A percentile compares a stretch with the other conserved stretches of the same genome.
phyloP scores from a whole-genome alignment of 129 eudicot genomes.

The Smallanthus sonchifolius region DNA sequence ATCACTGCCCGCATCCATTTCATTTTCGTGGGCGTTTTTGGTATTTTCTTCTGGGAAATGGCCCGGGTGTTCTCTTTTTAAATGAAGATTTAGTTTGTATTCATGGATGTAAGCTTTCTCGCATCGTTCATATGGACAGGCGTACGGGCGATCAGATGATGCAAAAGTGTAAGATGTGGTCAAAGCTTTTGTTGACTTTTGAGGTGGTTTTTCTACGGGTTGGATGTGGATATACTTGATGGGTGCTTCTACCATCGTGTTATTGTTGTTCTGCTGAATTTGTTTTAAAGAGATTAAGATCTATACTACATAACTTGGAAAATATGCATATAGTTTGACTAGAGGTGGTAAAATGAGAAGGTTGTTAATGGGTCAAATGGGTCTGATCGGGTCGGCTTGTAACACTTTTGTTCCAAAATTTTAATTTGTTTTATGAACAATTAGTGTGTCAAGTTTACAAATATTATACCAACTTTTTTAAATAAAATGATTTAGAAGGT shows the following conservation, averaged over 20 bases:
- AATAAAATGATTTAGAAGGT: neutral
- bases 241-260: conserved; percentile 31
- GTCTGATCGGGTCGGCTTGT: neutral
- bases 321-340: neutral
- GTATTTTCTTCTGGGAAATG: conserved; percentile 75
- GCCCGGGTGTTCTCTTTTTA: conserved; percentile 81
- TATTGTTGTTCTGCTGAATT: conserved; percentile 38
- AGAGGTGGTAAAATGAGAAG: neutral
- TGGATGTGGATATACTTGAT: conserved; percentile 47
- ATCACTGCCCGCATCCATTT: conserved; percentile 77
- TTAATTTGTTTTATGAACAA: neutral
- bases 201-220: conserved; percentile 34
- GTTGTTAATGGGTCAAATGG: neutral
- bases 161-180: conserved; percentile 42
- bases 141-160: conserved; percentile 73
- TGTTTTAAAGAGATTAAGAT: neutral
- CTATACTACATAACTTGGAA: neutral
- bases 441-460: neutral
- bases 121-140: conserved; percentile 88
- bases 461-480: neutral
- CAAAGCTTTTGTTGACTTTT: conserved; percentile 49
- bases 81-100: conserved; percentile 92
- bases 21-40: conserved; percentile 40
- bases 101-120: conserved; percentile 93
- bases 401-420: neutral